Evolutionary conservation across 2,329 filamentous ascomycete genomes (phyloP), one percentile per base, ranked within the genome.

Genomic region (Spiromastix sp.): DNA sequence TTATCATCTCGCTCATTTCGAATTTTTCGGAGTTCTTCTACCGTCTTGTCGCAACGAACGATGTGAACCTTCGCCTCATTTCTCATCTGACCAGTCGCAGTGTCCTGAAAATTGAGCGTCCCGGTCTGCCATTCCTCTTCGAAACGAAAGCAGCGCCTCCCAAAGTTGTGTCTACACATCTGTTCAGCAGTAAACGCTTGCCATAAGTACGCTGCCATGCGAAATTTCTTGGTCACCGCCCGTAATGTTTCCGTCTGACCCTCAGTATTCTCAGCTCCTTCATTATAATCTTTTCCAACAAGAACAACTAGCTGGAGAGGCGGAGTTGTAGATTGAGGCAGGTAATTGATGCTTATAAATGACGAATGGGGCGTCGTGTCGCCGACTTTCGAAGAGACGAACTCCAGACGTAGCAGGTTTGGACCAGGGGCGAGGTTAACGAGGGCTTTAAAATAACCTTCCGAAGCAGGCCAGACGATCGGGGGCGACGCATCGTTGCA

Each of bases 161-260:
- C 86, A 46, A 96, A 76, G 41, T 81, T 83, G 55, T 94, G 83
- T 43, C 85, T 79, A 56, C 77, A 81, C 89, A 96, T 96, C 56
- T 96, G 87, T 57, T 98, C 91, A 5, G 85, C 85, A 0, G 89
- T 96, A 51, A 93, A 96, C 5, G 87, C 85, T 56, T 98, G 91
- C 87, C 91, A 96, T 10, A 96, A 68, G 55, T 96, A 95, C 16
- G 85, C 89, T 12, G 86, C 81, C 82, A 93, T 95, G 43, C 87
- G 77, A 55, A 91, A 95, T 56, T 98, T 98, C 50, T 75, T 77
- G 34, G 7, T 24, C 2, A 93, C 71, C 0, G 91, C 91, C 5
- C 75, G 77, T 8, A 87, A 79, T 22, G 96, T 55, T 1, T 72
- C 73, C 57, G 94, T 93, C 12, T 85, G 87, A 66, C 93, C 87